Evolutionary conservation across 352 stramenopile genomes (phyloP), one percentile per base, ranked within the genome.

Genomic region (Pythium chondricola): DNA sequence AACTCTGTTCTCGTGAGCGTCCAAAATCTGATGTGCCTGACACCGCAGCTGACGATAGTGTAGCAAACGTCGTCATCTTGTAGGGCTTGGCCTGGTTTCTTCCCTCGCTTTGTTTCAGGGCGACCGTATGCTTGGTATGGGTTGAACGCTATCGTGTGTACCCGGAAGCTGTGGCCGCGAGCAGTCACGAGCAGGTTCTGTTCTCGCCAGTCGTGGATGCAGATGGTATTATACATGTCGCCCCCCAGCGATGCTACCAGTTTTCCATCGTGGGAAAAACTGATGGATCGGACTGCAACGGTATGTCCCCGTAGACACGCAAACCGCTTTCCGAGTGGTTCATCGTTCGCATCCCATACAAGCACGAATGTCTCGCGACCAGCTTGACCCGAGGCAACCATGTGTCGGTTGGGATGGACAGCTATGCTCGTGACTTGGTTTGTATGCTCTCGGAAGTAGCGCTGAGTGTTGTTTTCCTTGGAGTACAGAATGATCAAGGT

Each of bases 171-270:
- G 49, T 86, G 77, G 3, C 77, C 77, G 24, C 71, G 61, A 13
- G 73, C 70, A 6, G 65, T 85, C 11, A 70, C 58, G 4, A 88
- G 53, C 14, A 84, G 43, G 16, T 56, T 77, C 32, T 84, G 66
- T 2, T 81, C 65, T 29, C 74, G 69, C 77, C 77, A 88, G 53
- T 86, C 72, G 58, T 88, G 74, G 31, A 88, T 54, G 22, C 71
- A 88, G 40, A 88, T 84, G 14, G 77, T 84, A 24, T 88, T 88
- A 69, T 81, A 88, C 61, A 88, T 73, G 36, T 88, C 77, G 7
- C 70, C 70, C 18, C 77, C 74, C 16, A 88, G 53, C 9, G 77
- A 88, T 39, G 70, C 74, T 21, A 86, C 47, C 2, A 88, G 40
- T 43, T 84, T 85, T 8, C 77, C 77, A 41, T 88, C 74, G 43